Evolutionary conservation across 495 filamentous ascomycete species (phyloP).

Genomic region (Penicillium macrosclerotiorum): DNA sequence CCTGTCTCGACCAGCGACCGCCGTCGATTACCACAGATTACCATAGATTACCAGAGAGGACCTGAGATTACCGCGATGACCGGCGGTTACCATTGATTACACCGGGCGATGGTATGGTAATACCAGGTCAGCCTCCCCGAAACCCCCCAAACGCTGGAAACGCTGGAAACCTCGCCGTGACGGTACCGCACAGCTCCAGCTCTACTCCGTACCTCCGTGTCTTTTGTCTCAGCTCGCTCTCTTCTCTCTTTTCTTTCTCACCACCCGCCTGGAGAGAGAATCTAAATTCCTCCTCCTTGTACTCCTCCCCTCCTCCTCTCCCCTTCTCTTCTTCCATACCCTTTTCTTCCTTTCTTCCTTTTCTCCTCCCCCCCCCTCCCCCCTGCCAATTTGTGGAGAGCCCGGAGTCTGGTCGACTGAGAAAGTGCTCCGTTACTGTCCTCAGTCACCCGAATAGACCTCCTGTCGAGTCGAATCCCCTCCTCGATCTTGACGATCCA

Average conservation of each 20-base stretch:
- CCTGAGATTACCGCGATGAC: no score
- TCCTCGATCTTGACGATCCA: conserved; percentile 40
- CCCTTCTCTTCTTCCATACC: conserved; percentile 36
- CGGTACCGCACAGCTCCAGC: conserved; percentile 29
- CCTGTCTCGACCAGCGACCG: no score
- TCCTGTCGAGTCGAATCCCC: conserved; percentile 49
- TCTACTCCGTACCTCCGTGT: conserved; percentile 29
- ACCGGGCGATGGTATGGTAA: background rate
- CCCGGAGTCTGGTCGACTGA: conserved; percentile 38
- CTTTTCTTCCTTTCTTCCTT: conserved; percentile 56
- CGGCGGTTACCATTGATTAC: no score
- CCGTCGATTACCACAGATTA: no score
- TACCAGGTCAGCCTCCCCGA: background rate
- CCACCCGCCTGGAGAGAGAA: conserved; percentile 53
- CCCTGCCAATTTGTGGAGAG: conserved; percentile 54
- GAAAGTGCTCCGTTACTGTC: conserved; percentile 13
- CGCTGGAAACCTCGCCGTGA: conserved; percentile 19
- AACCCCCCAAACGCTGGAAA: background rate
- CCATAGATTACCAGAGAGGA: conserved; percentile 10
- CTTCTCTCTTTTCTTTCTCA: conserved; percentile 42
- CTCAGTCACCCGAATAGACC: conserved; percentile 32
- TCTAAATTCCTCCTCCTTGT: conserved; percentile 35
- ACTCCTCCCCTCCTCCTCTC: conserved; percentile 29
- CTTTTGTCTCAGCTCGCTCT: conserved; percentile 40
- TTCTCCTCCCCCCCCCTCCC: conserved; percentile 43